phyloP scores from a whole-genome alignment of 1,284 basidiomycete species.

The Inonotus obliquus region DNA sequence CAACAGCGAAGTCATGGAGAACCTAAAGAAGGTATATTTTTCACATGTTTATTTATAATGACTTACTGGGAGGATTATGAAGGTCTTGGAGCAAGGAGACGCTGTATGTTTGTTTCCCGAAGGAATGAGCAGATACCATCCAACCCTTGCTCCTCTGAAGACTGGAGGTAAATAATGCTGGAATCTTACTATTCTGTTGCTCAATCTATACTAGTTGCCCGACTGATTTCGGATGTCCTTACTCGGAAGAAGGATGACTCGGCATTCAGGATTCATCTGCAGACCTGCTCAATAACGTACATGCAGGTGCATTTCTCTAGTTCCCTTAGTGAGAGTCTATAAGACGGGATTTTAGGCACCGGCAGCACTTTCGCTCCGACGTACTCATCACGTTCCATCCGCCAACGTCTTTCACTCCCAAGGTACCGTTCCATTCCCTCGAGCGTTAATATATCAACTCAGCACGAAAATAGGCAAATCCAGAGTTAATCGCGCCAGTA shows the following conservation, averaged over 20 bases:
- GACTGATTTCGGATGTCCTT: slow-evolving; percentile 74
- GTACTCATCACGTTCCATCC: slow-evolving; percentile 80
- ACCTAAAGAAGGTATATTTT: slow-evolving; percentile 55
- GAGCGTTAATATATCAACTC: slow-evolving; percentile 5
- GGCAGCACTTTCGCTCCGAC: slow-evolving; percentile 80
- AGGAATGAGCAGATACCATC: slow-evolving; percentile 79
- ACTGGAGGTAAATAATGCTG: slow-evolving; percentile 57
- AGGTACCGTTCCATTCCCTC: slow-evolving; percentile 35
- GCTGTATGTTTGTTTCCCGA: slow-evolving; percentile 81
- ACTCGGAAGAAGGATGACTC: slow-evolving; percentile 64
- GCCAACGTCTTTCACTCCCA: slow-evolving; percentile 63
- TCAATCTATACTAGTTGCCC: slow-evolving; percentile 48
- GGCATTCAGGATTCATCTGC: slow-evolving; percentile 65
- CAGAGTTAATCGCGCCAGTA: slow-evolving; percentile 65
- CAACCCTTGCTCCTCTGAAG: slow-evolving; percentile 76
- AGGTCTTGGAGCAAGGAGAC: slow-evolving; percentile 76
- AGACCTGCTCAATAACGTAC: slow-evolving; percentile 80
- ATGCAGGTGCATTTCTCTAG: slow-evolving; percentile 42
- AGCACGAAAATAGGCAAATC: slow-evolving; percentile 45
- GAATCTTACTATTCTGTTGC: slow-evolving; percentile 1
- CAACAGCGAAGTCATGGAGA: slow-evolving; percentile 64
- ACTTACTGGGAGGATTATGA: background rate
- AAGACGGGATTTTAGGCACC: slow-evolving; percentile 42
- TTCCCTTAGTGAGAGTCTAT: slow-evolving; percentile 11
- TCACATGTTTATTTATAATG: background rate